Percentiles rank a stretch among this genome's conserved stretches.
Evolutionary conservation across 2,329 filamentous ascomycete species (phyloP).

Genomic region (Colletotrichum liaoningense): DNA sequence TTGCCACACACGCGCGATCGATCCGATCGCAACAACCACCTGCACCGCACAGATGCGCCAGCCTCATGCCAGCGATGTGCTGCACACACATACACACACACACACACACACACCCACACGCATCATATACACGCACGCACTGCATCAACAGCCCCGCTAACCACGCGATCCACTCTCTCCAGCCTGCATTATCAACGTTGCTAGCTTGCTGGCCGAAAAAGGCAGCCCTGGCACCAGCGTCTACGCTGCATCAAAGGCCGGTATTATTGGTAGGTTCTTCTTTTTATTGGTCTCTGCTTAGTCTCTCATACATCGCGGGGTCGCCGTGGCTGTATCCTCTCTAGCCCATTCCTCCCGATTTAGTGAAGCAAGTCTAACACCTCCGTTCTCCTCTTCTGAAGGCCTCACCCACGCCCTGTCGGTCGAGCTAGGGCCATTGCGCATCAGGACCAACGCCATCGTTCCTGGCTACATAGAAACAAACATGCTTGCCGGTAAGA

Average conservation of each 20-base stretch:
- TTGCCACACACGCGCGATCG: conserved; percentile 10
- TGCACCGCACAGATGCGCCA: conserved; percentile 20
- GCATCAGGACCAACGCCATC: conserved; percentile 82
- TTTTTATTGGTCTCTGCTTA: conserved; percentile 10
- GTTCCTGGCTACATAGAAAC: conserved; percentile 87
- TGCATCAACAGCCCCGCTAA: conserved; percentile 21
- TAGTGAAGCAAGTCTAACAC: conserved; percentile 18
- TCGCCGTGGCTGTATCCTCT: background rate
- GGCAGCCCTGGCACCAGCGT: conserved; percentile 77
- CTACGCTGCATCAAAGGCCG: conserved; percentile 86
- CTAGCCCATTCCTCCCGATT: conserved; percentile 4
- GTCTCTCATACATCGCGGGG: conserved; percentile 17
- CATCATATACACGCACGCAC: background rate
- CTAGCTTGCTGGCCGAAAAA: conserved; percentile 78
- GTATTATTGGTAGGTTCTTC: conserved; percentile 70
- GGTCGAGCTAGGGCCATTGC: conserved; percentile 67
- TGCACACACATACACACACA: background rate
- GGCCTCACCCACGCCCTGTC: conserved; percentile 77
- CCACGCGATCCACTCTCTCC: conserved; percentile 7
- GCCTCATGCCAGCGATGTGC: background rate
- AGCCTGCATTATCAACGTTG: conserved; percentile 84
- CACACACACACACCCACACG: background rate
- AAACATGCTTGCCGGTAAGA: conserved; percentile 79
- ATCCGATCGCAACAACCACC: conserved; percentile 8
- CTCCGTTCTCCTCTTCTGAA: conserved; percentile 45